These are phyloP conservation scores for Drechslera avenae DNA, from an alignment of 2,329 filamentous ascomycete genomes.

Conservation along the genomic window DNA sequence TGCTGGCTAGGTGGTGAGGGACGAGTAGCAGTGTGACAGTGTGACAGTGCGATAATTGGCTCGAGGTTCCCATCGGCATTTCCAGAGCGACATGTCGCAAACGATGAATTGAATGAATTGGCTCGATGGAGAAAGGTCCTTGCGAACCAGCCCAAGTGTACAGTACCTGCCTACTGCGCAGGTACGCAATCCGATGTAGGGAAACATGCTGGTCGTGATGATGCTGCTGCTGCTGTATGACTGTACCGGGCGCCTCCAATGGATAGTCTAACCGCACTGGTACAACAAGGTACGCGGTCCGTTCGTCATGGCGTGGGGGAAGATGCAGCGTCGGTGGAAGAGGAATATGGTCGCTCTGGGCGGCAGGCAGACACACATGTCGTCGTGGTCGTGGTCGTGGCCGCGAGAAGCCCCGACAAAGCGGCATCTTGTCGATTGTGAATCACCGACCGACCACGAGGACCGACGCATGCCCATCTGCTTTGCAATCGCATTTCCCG, in stretches of 20 bases:
- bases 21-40: slow-evolving; percentile 24
- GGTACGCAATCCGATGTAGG: slow-evolving; percentile 16
- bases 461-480: not conserved
- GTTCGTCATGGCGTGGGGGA: slow-evolving; percentile 11
- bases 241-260: slow-evolving; percentile 37
- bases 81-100: slow-evolving; percentile 18
- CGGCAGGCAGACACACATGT: slow-evolving; percentile 6
- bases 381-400: too few relatives aligned
- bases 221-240: slow-evolving; percentile 38
- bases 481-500: slow-evolving; percentile 6
- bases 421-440: slow-evolving; percentile 1
- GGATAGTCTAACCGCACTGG: slow-evolving; percentile 9
- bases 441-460: not conserved
- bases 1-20: not conserved
- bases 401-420: too few relatives aligned
- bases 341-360: slow-evolving; percentile 3
- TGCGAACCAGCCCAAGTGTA: not conserved
- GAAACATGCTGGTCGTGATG: slow-evolving; percentile 20
- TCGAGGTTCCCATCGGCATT: slow-evolving; percentile 22
- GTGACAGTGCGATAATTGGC: slow-evolving; percentile 22
- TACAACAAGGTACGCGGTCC: slow-evolving; percentile 2
- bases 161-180: too few relatives aligned
- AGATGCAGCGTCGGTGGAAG: not conserved
- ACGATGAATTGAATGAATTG: slow-evolving; percentile 11
- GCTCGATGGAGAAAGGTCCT: slow-evolving; percentile 10